These are phyloP conservation scores for Eutrema japonicum DNA, from an alignment of 345 rosid genomes.

Conservation along the genomic window DNA sequence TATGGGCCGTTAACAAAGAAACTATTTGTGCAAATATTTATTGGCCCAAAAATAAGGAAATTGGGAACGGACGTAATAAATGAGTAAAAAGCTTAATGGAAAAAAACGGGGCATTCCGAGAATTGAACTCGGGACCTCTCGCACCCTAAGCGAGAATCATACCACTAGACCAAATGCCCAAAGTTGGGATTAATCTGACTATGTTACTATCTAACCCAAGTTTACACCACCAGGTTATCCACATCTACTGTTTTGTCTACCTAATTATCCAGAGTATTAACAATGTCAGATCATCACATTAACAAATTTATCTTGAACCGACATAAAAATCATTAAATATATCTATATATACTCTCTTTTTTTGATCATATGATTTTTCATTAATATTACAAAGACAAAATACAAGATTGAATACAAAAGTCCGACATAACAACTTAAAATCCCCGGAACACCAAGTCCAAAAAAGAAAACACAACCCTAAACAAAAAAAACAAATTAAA, in stretches of 20 bases:
- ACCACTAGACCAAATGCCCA: slow-evolving; percentile 92
- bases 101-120: slow-evolving; percentile 59
- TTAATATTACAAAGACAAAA: too few relatives aligned
- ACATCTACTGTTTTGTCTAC: background rate
- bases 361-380: too few relatives aligned
- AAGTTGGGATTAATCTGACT: accelerated
- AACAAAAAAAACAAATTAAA: too few relatives aligned
- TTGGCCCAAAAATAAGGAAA: slow-evolving; percentile 19
- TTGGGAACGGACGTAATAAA: background rate
- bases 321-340: background rate
- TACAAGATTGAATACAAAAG: too few relatives aligned
- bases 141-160: slow-evolving; percentile 94
- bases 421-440: too few relatives aligned
- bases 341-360: too few relatives aligned
- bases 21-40: background rate
- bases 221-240: background rate
- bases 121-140: slow-evolving; percentile 87
- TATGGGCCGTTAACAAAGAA: background rate
- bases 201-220: accelerated
- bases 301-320: slow-evolving; percentile 11
- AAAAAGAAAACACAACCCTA: too few relatives aligned
- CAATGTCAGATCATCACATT: background rate
- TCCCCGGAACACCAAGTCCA: too few relatives aligned
- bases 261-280: slow-evolving; percentile 13
- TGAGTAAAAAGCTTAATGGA: background rate